Base-by-base conservation (phyloP, 176 grass and related monocot genomes). In the Guadua angustifolia region DNA sequence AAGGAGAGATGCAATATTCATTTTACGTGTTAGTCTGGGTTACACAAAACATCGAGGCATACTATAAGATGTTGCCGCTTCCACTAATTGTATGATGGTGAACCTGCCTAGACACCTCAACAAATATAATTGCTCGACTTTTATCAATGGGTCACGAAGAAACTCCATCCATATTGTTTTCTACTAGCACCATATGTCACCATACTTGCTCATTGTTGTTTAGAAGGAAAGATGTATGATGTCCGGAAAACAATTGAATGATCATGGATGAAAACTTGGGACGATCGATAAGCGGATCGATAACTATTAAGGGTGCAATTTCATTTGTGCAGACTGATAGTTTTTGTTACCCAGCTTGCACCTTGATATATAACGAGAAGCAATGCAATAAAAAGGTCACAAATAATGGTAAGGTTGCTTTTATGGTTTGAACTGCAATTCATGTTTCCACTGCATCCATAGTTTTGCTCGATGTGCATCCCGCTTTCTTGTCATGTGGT, bases 211-310 rank as follows among this genome's bases (percentile, higher is more conserved):
- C 9, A 33, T 59, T 68, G 36, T 17, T 52, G 16, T 49, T 70
- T 26, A 71, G n/a, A n/a, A n/a, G n/a, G n/a, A n/a, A n/a, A n/a
- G n/a, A n/a, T n/a, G n/a, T n/a, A n/a, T 84, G 91, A 91, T 73
- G 73, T 83, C 39, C 82, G 96, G 32, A 95, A 87, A 82, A 89
- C 88, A 59, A 78, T 90, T n/a, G 36, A 70, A 36, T 91, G 80
- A 99, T 99, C 59, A 95, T 94, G 88, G 91, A 95, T 58, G 93
- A 94, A 46, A 58, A 88, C 15, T 89, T 99, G 66, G 93, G 96
- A 18, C 67, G 39, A 77, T 36, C 65, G 93, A 89, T 52, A 99
- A 95, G 64, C 83, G n/a, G n/a, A n/a, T n/a, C 96, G 83, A 88
- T 99, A 50, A 92, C 59, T 74, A 52, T 99, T 53, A 94, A 92